Evolutionary conservation across 2,329 filamentous ascomycete species (phyloP).

Genomic region (Chrysoporthe austroafricana): DNA sequence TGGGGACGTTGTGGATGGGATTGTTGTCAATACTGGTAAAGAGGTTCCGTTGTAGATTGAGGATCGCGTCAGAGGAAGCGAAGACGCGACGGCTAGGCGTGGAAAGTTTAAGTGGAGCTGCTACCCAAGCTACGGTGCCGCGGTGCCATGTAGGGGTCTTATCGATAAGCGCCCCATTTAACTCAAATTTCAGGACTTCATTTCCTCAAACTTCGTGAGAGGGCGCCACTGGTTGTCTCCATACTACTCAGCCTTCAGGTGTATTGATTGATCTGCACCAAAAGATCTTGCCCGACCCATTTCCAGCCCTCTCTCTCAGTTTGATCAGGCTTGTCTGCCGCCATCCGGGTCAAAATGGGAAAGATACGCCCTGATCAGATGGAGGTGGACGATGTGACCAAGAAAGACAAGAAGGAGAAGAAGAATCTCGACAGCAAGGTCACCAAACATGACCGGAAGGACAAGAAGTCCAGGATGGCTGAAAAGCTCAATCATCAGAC

Average conservation of each 20-base stretch:
- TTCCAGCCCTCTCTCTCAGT: background rate
- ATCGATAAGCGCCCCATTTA: constrained; percentile 1
- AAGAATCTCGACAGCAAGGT: constrained; percentile 28
- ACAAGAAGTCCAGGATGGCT: constrained; percentile 25
- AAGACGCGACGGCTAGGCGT: constrained; percentile 25
- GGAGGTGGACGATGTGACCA: constrained; percentile 16
- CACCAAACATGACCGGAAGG: constrained; percentile 24
- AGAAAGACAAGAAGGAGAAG: constrained; percentile 27
- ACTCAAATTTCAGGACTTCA: background rate
- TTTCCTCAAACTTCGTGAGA: background rate
- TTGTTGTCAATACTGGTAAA: background rate
- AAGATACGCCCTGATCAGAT: constrained; percentile 16
- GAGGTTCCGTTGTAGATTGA: constrained; percentile 22
- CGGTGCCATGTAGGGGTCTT: background rate
- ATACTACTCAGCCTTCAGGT: background rate
- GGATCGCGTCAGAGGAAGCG: constrained; percentile 23
- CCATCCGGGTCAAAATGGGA: constrained; percentile 15
- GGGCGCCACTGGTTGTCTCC: background rate
- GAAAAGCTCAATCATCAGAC: constrained; percentile 23
- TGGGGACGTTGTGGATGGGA: background rate
- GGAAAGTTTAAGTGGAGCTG: constrained; percentile 17
- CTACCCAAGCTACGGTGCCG: background rate
- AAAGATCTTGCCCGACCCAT: background rate
- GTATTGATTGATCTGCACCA: background rate
- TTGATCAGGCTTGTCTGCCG: background rate